A percentile compares a stretch with the other conserved stretches of the same genome.
Conservation (phyloP, 2,329 filamentous ascomycete species). For the Exophiala xenobiotica region DNA sequence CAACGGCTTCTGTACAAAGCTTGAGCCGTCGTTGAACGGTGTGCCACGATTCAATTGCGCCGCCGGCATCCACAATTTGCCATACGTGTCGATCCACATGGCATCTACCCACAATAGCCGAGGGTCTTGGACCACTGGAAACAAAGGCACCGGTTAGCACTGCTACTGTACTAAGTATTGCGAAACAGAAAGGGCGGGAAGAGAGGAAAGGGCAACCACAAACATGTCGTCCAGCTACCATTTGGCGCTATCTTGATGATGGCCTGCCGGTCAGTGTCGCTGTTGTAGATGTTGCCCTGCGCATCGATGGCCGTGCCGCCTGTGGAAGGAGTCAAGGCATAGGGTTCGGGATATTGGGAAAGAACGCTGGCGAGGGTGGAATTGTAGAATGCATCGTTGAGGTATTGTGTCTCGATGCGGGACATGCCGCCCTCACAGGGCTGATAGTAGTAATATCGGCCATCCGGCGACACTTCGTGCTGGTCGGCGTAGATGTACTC, state of each 20-base stretch:
- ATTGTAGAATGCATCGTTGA: slow-evolving; percentile 39
- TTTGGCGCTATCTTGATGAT: slow-evolving; percentile 22
- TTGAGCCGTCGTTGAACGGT: slow-evolving; percentile 15
- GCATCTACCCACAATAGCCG: slow-evolving; percentile 21
- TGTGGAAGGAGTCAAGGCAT: slow-evolving; percentile 38
- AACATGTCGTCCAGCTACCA: slow-evolving; percentile 13
- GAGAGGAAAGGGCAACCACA: background rate
- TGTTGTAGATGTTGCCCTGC: slow-evolving; percentile 39
- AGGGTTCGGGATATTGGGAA: slow-evolving; percentile 32
- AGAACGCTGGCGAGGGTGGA: slow-evolving; percentile 33
- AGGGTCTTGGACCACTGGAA: slow-evolving; percentile 15
- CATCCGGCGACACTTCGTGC: slow-evolving; percentile 42
- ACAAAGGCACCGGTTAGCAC: no score
- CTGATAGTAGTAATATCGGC: slow-evolving; percentile 40
- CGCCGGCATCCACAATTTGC: slow-evolving; percentile 23
- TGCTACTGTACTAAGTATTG: no score
- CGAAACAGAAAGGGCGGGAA: no score
- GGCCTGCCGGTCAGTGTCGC: slow-evolving; percentile 35
- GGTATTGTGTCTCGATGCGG: slow-evolving; percentile 36
- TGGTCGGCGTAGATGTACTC: slow-evolving; percentile 38
- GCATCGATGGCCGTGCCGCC: slow-evolving; percentile 42
- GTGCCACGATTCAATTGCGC: slow-evolving; percentile 19
- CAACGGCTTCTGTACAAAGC: slow-evolving; percentile 10
- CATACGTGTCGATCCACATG: slow-evolving; percentile 20
- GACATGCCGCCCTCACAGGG: slow-evolving; percentile 38